These are phyloP conservation scores for Yarrowia deformans DNA, from an alignment of 805 yeast species.

Conservation along the genomic window DNA sequence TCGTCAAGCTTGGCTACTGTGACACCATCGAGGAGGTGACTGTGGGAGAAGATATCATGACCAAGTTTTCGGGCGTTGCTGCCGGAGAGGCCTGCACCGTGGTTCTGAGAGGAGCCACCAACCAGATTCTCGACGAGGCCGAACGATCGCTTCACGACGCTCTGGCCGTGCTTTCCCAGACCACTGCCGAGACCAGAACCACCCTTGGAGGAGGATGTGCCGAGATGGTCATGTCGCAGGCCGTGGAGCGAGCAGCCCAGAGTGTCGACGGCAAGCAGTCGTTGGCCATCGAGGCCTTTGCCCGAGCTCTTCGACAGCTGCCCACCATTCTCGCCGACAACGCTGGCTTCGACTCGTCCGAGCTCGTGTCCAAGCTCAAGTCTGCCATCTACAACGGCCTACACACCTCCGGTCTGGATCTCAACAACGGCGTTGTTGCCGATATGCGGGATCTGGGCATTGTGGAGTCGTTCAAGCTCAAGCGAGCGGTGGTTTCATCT, in stretches of 20 bases:
- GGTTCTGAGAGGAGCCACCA: conserved; percentile 96
- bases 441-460: conserved; percentile 95
- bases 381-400: conserved; percentile 91
- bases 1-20: conserved; percentile 86
- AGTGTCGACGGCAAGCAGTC: conserved; percentile 92
- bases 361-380: conserved; percentile 86
- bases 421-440: conserved; percentile 81
- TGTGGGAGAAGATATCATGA: conserved; percentile 90
- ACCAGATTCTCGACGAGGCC: conserved; percentile 94
- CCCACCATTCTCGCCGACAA: conserved; percentile 97
- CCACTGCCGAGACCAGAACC: conserved; percentile 89
- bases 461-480: conserved; percentile 90
- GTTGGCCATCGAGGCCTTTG: conserved; percentile 92
- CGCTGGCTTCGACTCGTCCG: conserved; percentile 95
- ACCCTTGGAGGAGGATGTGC: conserved; percentile 95
- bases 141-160: conserved; percentile 98
- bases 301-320: conserved; percentile 89
- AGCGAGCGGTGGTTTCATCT: conserved; percentile 89
- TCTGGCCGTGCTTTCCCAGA: conserved; percentile 90
- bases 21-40: conserved; percentile 88
- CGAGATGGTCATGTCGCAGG: conserved; percentile 96
- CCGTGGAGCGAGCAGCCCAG: conserved; percentile 91
- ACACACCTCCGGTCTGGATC: conserved; percentile 88
- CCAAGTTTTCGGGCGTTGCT: conserved; percentile 93
- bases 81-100: conserved; percentile 97